Conservation (phyloP, 2,329 filamentous ascomycete species). For the Diaporthe aspalathi region DNA sequence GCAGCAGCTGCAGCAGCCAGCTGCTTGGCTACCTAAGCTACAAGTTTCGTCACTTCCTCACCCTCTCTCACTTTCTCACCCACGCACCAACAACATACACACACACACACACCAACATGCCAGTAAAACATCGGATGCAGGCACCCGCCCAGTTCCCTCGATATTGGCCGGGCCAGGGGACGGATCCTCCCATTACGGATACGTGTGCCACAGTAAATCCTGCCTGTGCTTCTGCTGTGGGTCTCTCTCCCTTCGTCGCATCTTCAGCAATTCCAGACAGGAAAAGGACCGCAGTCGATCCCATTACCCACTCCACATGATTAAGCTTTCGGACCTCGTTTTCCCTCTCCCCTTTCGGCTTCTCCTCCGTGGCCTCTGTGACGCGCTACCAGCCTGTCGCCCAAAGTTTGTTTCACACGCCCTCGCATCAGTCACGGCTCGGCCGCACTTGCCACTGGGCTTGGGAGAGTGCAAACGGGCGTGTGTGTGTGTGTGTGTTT, state of each 20-base stretch:
- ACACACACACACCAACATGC: neutral
- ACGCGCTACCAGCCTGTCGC: constrained; percentile 26
- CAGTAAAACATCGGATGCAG: constrained; percentile 26
- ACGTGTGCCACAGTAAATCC: constrained; percentile 20
- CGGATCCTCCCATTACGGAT: constrained; percentile 26
- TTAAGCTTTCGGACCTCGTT: constrained; percentile 36
- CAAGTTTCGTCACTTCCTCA: neutral
- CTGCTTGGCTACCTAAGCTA: too few species aligned
- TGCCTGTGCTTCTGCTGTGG: constrained; percentile 25
- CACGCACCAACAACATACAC: neutral
- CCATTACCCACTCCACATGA: constrained; percentile 12
- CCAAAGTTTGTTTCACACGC: constrained; percentile 29
- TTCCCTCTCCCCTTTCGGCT: constrained; percentile 20
- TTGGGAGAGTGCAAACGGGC: neutral
- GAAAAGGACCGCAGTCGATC: constrained; percentile 16
- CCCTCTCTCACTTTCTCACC: too few species aligned
- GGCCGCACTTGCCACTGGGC: constrained; percentile 12
- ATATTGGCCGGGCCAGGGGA: constrained; percentile 11
- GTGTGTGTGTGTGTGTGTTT: too few species aligned
- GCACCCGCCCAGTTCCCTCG: neutral
- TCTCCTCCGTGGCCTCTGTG: constrained; percentile 22
- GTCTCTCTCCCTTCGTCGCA: constrained; percentile 15
- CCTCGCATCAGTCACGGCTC: constrained; percentile 5
- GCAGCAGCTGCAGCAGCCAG: too few species aligned
- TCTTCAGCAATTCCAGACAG: constrained; percentile 29